These are phyloP conservation scores for Anisodus acutangulus DNA, from an alignment of 257 asterid genomes.

Conservation along the genomic window DNA sequence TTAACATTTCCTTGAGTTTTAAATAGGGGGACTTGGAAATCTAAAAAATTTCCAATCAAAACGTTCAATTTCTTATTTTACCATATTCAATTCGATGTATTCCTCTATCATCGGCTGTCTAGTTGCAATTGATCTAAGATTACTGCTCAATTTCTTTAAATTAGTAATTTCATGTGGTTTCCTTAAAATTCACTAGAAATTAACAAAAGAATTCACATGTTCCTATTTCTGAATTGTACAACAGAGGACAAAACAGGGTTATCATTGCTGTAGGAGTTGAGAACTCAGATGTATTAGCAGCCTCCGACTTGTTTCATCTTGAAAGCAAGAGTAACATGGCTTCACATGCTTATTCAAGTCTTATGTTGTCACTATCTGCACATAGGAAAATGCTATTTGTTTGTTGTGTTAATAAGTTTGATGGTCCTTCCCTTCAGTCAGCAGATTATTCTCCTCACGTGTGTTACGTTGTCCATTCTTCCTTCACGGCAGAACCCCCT, in stretches of 20 bases:
- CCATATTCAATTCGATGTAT: background rate
- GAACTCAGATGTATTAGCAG: background rate
- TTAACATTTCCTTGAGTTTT: background rate
- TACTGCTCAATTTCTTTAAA: background rate
- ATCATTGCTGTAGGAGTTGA: background rate
- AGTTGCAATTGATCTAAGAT: background rate
- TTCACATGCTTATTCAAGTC: constrained; percentile 41
- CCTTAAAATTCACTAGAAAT: background rate
- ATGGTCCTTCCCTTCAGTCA: constrained; percentile 31
- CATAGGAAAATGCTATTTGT: constrained; percentile 29
- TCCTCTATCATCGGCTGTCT: background rate
- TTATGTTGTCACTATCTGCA: constrained; percentile 27
- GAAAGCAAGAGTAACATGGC: constrained; percentile 45
- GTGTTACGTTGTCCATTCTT: constrained; percentile 4
- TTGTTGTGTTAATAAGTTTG: constrained; percentile 19
- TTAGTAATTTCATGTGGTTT: background rate
- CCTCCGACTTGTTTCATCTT: constrained; percentile 12
- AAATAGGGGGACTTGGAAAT: background rate
- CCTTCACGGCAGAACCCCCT: background rate
- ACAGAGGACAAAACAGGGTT: background rate
- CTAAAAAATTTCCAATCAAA: background rate
- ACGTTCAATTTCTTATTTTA: background rate
- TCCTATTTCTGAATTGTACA: background rate
- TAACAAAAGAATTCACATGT: background rate
- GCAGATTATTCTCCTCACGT: background rate